Conservation (phyloP, 176 grass and related monocot genomes). For the Dendrocalamus sinicus region DNA sequence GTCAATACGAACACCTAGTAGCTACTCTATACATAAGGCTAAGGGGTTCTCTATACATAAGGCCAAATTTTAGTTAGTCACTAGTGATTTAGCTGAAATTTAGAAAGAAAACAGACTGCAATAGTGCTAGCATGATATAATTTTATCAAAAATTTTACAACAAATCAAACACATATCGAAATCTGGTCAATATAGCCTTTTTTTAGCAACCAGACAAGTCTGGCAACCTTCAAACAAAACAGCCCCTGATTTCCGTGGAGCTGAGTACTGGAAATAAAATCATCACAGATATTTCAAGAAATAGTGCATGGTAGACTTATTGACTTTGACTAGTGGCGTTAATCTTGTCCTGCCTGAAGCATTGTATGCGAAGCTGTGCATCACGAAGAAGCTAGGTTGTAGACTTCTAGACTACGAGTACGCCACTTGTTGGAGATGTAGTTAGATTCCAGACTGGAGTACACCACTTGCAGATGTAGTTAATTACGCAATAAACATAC, state of each 20-base stretch:
- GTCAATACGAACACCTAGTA: no score
- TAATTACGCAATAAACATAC: neutral
- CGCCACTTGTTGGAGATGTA: neutral
- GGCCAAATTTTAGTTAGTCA: neutral
- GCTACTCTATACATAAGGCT: neutral
- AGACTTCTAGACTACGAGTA: neutral
- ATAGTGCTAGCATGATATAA: neutral
- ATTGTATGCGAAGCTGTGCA: neutral
- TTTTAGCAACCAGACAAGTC: neutral
- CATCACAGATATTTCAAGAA: neutral
- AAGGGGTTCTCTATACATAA: neutral
- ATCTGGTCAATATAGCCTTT: neutral
- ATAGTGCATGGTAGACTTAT: neutral
- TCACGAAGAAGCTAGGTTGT: conserved; percentile 1
- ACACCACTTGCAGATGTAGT: neutral
- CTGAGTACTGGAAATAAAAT: neutral
- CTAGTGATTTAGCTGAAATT: neutral
- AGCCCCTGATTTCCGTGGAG: neutral
- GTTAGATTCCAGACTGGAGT: neutral
- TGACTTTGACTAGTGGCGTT: conserved; percentile 23
- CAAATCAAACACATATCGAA: neutral
- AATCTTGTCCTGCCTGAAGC: neutral
- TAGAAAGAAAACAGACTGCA: neutral
- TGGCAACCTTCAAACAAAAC: neutral
- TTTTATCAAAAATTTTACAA: neutral